These are phyloP conservation scores for Stachybotrys elegans DNA, from an alignment of 2,329 filamentous ascomycete genomes.

Conservation along the genomic window DNA sequence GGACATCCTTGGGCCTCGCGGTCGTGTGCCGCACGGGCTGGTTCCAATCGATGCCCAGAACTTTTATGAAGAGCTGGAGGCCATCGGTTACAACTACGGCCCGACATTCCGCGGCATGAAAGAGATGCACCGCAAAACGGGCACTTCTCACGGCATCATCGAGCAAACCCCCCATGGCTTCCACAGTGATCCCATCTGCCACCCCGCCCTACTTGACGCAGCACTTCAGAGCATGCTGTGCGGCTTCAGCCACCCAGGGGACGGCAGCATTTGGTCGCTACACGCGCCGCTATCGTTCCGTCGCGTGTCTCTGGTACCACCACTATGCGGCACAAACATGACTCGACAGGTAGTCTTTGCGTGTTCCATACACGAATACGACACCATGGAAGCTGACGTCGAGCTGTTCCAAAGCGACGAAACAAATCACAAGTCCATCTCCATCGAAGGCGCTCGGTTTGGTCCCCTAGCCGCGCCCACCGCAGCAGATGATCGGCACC, in stretches of 20 bases:
- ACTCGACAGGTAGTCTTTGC: neutral
- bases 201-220: slow-evolving; percentile 27
- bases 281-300: slow-evolving; percentile 24
- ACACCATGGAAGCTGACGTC: neutral
- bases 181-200: slow-evolving; percentile 17
- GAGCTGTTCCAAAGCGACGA: neutral
- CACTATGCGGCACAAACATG: slow-evolving; percentile 2
- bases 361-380: neutral
- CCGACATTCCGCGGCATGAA: slow-evolving; percentile 11
- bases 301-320: slow-evolving; percentile 9
- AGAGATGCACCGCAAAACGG: slow-evolving; percentile 11
- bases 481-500: too few relatives aligned
- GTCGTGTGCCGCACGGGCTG: slow-evolving; percentile 1
- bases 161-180: neutral
- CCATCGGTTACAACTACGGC: slow-evolving; percentile 16
- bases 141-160: slow-evolving; percentile 4
- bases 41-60: slow-evolving; percentile 9
- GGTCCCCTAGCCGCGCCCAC: too few relatives aligned
- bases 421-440: slow-evolving; percentile 1
- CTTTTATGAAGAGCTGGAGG: slow-evolving; percentile 14
- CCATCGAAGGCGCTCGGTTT: slow-evolving; percentile 6
- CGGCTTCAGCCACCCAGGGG: slow-evolving; percentile 25
- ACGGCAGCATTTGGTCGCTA: slow-evolving; percentile 24
- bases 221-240: slow-evolving; percentile 29
- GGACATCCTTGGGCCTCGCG: slow-evolving; percentile 5